phyloP scores from a whole-genome alignment of 2,329 filamentous ascomycete species.

The Venturia pyrina region DNA sequence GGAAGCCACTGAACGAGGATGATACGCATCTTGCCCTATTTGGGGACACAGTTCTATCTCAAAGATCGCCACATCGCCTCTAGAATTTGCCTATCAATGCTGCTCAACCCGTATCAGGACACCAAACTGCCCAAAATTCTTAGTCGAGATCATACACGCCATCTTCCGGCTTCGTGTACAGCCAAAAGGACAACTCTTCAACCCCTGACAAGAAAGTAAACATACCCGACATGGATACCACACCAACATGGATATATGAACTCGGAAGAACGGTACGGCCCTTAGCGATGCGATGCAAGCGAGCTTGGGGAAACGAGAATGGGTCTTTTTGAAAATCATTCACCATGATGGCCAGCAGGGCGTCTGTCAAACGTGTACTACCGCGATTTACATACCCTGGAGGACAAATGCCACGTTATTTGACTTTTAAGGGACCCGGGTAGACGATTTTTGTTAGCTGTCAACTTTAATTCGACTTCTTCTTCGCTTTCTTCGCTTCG shows the following conservation, averaged over 20 bases:
- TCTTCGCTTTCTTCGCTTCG: neutral
- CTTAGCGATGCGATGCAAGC: neutral
- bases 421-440: neutral
- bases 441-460: neutral
- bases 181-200: neutral
- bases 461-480: constrained; percentile 2
- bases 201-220: neutral
- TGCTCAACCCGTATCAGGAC: neutral
- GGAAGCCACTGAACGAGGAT: neutral
- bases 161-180: neutral
- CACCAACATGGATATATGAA: neutral
- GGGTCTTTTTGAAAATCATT: neutral
- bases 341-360: neutral
- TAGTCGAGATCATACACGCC: neutral
- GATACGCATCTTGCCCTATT: neutral
- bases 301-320: neutral
- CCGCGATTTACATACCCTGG: neutral
- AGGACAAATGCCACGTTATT: neutral
- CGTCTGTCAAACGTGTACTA: neutral
- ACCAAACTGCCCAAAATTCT: neutral
- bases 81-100: neutral
- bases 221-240: neutral
- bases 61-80: neutral
- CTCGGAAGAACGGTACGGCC: neutral
- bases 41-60: neutral